These are phyloP conservation scores for Rhododendron vialii DNA, from an alignment of 148 eudicot species.

Conservation along the genomic window DNA sequence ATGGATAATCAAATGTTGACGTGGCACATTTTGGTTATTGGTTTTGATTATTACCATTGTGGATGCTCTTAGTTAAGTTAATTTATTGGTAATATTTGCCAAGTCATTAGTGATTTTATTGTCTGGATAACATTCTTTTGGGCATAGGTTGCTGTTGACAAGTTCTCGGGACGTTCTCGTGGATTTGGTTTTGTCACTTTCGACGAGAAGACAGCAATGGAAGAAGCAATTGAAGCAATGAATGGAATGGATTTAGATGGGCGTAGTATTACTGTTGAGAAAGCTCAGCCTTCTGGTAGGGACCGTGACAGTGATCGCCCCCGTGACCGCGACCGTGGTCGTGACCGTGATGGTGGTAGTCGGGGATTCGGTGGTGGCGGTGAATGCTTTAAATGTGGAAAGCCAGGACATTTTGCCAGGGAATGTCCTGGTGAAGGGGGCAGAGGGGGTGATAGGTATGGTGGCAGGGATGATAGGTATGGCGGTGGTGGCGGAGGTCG, in stretches of 20 bases:
- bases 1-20: no score
- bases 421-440: slow-evolving; percentile 50
- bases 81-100: not conserved
- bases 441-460: slow-evolving; percentile 54
- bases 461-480: slow-evolving; percentile 58
- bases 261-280: slow-evolving; percentile 83
- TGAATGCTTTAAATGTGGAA: slow-evolving; percentile 62
- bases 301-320: slow-evolving; percentile 59
- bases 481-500: slow-evolving; percentile 46
- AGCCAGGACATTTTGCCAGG: slow-evolving; percentile 69
- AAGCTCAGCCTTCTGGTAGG: slow-evolving; percentile 79
- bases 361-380: slow-evolving; percentile 68
- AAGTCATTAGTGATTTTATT: not conserved
- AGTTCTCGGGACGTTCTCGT: slow-evolving; percentile 81
- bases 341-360: slow-evolving; percentile 62
- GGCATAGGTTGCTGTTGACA: slow-evolving; percentile 73
- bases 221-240: slow-evolving; percentile 93
- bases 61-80: not conserved
- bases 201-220: slow-evolving; percentile 82
- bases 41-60: no score
- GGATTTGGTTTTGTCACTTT: slow-evolving; percentile 96
- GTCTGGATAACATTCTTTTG: not conserved
- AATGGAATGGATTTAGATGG: slow-evolving; percentile 92
- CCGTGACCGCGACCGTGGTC: slow-evolving; percentile 46
- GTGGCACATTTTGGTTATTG: no score